Base-by-base conservation (phyloP, 2,329 filamentous ascomycete species). In the Ophiostoma montium region DNA sequence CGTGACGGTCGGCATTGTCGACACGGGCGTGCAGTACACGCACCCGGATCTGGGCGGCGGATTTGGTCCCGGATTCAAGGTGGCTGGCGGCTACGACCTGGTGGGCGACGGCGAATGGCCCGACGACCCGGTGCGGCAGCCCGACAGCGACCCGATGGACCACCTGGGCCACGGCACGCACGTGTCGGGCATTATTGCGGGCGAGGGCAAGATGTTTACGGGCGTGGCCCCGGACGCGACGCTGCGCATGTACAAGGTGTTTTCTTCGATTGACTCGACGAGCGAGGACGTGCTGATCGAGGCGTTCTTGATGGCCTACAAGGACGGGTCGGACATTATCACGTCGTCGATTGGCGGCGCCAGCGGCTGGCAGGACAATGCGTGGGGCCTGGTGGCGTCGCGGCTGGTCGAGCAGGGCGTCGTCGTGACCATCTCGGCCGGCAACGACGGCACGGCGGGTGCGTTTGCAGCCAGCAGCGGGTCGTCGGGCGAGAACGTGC, bases 181-280 rank as follows among this genome's bases (percentile, higher is more conserved):
- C 59, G 74, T 79, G 21, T 69, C 76, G 2, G 79, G 80, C 31
- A 80, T 77, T 52, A 70, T 83, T 41, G 78, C 75, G 2, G 78
- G 76, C 1, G 72, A 78, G 58, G 21, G 78, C 53, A 69, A 78
- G 57, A 3, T 65, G 0, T 54, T 54, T 35, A 72, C 71, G 15
- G 78, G 78, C 15, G 74, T 70, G 10, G 76, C 75, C 0, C 71
- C 74, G 0, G 73, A 69, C 36, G 76, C 75, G 1, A 73, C 64
- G 1, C 64, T 82, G 1, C 74, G 74, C 41, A 67, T 70, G 42
- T 81, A 74, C 63, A 69, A 70, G 42, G 72, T 78, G 3, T 78
- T 80, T 50, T 74, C 74, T 42, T 80, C 76, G 58, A 51, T 57
- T 1, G 76, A 73, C 33, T 59, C 63, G 32, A 65, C 69, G n/a